Evolutionary conservation across 306 rosid genomes (phyloP), one percentile per base, ranked within the genome.

Genomic region (Rosa lucieae): DNA sequence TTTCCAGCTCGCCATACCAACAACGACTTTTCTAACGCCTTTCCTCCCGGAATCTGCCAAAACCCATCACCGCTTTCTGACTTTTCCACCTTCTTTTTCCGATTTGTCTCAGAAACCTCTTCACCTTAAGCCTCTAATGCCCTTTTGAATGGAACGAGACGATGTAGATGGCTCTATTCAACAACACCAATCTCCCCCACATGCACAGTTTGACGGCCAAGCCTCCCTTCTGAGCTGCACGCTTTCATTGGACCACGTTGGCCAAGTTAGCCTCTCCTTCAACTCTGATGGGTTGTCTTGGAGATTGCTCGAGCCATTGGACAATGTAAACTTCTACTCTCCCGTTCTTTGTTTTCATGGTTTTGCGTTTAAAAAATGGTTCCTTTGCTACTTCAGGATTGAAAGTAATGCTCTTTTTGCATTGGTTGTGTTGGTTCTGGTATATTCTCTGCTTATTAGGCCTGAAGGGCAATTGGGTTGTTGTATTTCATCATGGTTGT

Each of bases 211-310:
- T 12, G 74, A 81, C 39, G 75, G 52, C 49, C 82, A 81, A 78
- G 40, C 72, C 17, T 55, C 87, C 77, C 32, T 66, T 80, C 83
- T 83, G 85, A 84, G 88, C 79, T 88, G 91, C 29, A 77, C 79
- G 79, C 61, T 94, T 58, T 87, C 84, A 67, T 87, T 95, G 87
- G 90, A 92, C 81, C 87, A 70, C 73, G 86, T 85, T 70, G 97
- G 96, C 10, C 88, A 88, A 79, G 97, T 89, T 72, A 26, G 40
- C 26, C 87, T 91, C 77, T 82, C 82, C 87, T 89, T 81, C 63
- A 71, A 86, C 68, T 80, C 96, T 13, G 86, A 90, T 79, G 89
- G 91, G 18, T 78, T 95, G 77, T 85, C 89, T 75, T 95, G 99
- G 99, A 81, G 89, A 79, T 79, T 72, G 68, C 68, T 83, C 18